Conservation (phyloP, 768 basidiomycete species). For the Naematelia encephala region DNA sequence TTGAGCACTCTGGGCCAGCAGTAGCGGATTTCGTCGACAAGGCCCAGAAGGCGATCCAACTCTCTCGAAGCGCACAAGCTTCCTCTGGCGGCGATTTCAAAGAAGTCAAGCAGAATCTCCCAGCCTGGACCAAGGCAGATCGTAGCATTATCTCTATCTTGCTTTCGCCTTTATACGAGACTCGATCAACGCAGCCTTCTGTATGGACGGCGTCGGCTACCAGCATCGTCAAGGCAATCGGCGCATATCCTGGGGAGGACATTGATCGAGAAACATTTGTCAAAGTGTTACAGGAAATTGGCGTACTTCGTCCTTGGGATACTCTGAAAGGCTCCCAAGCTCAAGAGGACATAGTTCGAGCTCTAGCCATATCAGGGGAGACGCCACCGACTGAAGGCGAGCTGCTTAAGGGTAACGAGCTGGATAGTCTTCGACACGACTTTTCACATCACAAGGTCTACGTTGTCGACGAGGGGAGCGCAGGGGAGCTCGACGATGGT, state of each 20-base stretch:
- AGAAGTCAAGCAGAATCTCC: conserved; percentile 5
- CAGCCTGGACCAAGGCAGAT: conserved; percentile 14
- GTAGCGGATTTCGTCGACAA: conserved; percentile 38
- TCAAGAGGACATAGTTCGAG: not conserved
- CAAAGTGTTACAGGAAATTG: conserved; percentile 63
- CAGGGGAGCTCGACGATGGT: conserved; percentile 91
- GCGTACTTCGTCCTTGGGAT: conserved; percentile 58
- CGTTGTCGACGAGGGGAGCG: conserved; percentile 74
- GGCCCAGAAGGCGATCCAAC: conserved; percentile 22
- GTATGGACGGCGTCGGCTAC: conserved; percentile 60
- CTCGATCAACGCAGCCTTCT: conserved; percentile 57
- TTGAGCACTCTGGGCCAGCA: not conserved
- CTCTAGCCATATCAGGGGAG: conserved; percentile 1
- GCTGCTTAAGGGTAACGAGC: conserved; percentile 30
- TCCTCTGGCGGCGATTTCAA: not conserved
- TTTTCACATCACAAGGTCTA: conserved; percentile 58
- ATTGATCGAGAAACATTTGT: conserved; percentile 49
- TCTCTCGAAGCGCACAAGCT: conserved; percentile 8
- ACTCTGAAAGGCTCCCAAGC: conserved; percentile 38
- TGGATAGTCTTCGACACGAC: conserved; percentile 36
- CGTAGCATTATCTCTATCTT: conserved; percentile 43
- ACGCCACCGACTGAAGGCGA: conserved; percentile 2
- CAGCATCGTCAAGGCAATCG: conserved; percentile 61
- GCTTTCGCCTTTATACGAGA: conserved; percentile 36
- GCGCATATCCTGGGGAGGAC: conserved; percentile 36